Evolutionary conservation across 163 green algal genomes (phyloP), one percentile per base, ranked within the genome.

Genomic region (Chlorella variabilis): DNA sequence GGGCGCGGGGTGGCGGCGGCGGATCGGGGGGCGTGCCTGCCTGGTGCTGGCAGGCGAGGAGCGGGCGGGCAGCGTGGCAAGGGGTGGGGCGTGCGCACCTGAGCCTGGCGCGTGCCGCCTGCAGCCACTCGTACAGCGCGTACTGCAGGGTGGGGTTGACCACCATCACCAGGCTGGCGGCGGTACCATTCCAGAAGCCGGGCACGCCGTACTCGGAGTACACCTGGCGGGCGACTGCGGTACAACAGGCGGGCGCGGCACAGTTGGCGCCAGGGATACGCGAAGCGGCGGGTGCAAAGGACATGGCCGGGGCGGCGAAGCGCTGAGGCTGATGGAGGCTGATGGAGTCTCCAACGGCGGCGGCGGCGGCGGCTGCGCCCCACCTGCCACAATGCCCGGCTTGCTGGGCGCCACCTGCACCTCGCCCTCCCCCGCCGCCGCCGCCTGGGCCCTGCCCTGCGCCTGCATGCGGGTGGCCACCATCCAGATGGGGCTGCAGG

Each of bases 61-160:
- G n/a, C n/a, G n/a, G n/a, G n/a, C n/a, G n/a, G n/a, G n/a, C n/a
- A n/a, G n/a, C n/a, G n/a, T n/a, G n/a, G n/a, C n/a, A n/a, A n/a
- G n/a, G n/a, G n/a, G n/a, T 15, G 15, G 45, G 45, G 11, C 15
- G 45, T 15, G 11, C 45, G 45, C 45, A 80, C 73, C 73, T 69
- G 36, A 80, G 27, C 56, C 59, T 80, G 87, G 78, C 70, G 87
- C 77, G 27, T 83, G 80, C 5, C 18, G 87, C 84, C 0, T 86
- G 84, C 17, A 98, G 89, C 83, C 87, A 94, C 83, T 98, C 95
- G 83, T 97, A 98, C 41, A 98, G 74, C 27, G 95, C 88, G 85
- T 97, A 98, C 83, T 97, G 86, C 15, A 98, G 86, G 25, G 93
- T 80, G 27, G 73, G 73, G 56, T 80, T 80, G 36, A 80, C 25